Conservation (phyloP, 1,284 basidiomycete genomes). For the Rhodotorula sp. region DNA sequence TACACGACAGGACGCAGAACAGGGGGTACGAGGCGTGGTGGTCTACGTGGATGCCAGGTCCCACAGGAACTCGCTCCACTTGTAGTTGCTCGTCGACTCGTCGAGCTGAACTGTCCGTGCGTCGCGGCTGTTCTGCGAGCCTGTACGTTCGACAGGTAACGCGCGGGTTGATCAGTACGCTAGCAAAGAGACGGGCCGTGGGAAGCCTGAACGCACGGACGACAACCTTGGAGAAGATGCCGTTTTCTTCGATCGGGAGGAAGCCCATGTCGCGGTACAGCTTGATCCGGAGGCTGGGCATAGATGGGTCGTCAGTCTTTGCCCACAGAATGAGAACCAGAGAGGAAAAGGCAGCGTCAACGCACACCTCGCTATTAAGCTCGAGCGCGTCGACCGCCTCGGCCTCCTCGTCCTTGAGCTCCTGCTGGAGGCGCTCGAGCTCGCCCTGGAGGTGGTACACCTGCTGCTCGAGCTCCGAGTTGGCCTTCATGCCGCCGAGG, state of each 20-base stretch:
- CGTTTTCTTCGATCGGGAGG: constrained; percentile 36
- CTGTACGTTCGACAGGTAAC: background rate
- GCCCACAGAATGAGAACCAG: background rate
- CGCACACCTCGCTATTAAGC: constrained; percentile 39
- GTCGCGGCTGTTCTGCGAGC: constrained; percentile 21
- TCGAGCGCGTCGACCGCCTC: constrained; percentile 28
- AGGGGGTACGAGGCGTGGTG: background rate
- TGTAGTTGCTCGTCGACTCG: constrained; percentile 19
- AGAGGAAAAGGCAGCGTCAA: background rate
- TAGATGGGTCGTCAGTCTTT: background rate
- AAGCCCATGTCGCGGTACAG: constrained; percentile 41
- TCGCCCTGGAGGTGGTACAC: constrained; percentile 31
- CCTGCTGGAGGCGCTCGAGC: constrained; percentile 32
- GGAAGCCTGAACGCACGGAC: constrained; percentile 25
- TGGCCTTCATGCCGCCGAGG: constrained; percentile 27
- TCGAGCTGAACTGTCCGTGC: constrained; percentile 37
- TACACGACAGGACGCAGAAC: background rate
- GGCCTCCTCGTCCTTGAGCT: constrained; percentile 38
- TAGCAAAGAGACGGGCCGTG: background rate
- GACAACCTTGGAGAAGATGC: constrained; percentile 32
- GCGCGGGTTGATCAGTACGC: background rate
- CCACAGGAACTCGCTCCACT: constrained; percentile 37
- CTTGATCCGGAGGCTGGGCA: constrained; percentile 29
- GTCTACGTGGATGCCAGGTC: constrained; percentile 10
- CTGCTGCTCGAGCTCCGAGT: constrained; percentile 38